These are phyloP conservation scores for Arthroderma sp. DNA, from an alignment of 2,329 filamentous ascomycete genomes.

Conservation along the genomic window DNA sequence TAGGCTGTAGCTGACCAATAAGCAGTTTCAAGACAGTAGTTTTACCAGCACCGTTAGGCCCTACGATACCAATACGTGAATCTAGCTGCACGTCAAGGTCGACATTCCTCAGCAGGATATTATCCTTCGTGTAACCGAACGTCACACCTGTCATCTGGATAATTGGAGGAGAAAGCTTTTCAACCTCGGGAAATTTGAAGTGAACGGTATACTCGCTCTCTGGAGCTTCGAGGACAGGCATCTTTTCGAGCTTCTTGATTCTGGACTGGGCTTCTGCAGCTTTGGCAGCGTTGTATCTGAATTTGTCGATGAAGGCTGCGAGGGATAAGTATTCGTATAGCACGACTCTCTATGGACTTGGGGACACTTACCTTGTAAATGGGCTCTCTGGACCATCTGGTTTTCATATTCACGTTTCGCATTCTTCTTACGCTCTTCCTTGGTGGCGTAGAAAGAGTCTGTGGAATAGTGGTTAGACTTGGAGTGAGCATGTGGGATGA, in stretches of 20 bases:
- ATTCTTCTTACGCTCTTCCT: constrained; percentile 92
- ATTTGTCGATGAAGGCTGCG: constrained; percentile 91
- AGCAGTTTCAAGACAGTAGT: constrained; percentile 98
- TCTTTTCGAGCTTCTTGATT: constrained; percentile 97
- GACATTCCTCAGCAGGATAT: constrained; percentile 68
- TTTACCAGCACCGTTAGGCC: constrained; percentile 96
- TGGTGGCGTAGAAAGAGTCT: constrained; percentile 92
- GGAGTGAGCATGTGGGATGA: background rate
- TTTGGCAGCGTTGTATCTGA: constrained; percentile 97
- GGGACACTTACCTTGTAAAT: constrained; percentile 54
- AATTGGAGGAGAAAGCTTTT: constrained; percentile 93
- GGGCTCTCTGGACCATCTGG: constrained; percentile 85
- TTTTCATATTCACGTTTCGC: constrained; percentile 97
- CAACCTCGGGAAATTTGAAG: constrained; percentile 94
- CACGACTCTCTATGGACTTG: background rate
- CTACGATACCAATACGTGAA: constrained; percentile 97
- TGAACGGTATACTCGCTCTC: constrained; percentile 92
- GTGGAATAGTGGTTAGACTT: constrained; percentile 13
- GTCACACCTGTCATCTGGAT: constrained; percentile 90
- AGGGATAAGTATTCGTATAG: background rate
- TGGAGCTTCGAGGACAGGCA: constrained; percentile 81
- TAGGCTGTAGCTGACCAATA: constrained; percentile 68
- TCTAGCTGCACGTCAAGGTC: constrained; percentile 96
- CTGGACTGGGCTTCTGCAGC: constrained; percentile 95
- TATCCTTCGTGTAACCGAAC: constrained; percentile 77